Base-by-base conservation (phyloP, 176 grass and related monocot species). In the Juncus inflexus region DNA sequence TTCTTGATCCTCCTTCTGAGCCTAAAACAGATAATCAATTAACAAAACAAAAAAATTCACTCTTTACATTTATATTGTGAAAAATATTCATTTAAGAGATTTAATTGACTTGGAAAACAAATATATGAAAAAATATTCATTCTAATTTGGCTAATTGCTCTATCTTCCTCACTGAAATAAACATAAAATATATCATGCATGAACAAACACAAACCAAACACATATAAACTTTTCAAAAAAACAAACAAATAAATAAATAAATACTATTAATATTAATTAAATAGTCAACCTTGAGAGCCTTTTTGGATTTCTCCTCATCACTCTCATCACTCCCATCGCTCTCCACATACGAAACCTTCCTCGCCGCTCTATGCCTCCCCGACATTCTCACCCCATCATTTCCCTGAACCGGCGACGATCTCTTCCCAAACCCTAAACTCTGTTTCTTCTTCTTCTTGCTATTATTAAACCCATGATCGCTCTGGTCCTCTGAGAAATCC, bases 291-390 rank as follows among this genome's bases (percentile, higher is more conserved):
- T 99, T 99, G 62, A 89, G 88, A 70, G 79, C 69, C 71, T 92
- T 99, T 55, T 57, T 69, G 50, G 62, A 65, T 70, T 89, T 99
- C 47, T 89, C 94, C 67, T 89, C 94, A n/a, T 35, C 67, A 53
- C 70, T 82, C 70, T 89, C 85, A 2, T 90, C 88, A 41, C 94
- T 99, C 74, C 84, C 91, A 78, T 92, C 94, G 75, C 94, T 99
- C 91, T 99, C 94, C 74, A 79, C 94, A 65, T 99, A 99, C 61
- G 94, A 99, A 63, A 99, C 79, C 79, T 86, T 99, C 81, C 70
- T 89, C 36, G 38, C 61, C 1, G 89, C 78, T 71, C 94, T 86
- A 66, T 84, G 73, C 75, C 94, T 97, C 52, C 84, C 85, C 58
- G 94, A 99, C 69, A 84, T 92, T 61, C 94, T 89, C 61, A 76